These are phyloP conservation scores for Hsuehochloa calcarea DNA, from an alignment of 176 grass and related monocot genomes.

Conservation along the genomic window DNA sequence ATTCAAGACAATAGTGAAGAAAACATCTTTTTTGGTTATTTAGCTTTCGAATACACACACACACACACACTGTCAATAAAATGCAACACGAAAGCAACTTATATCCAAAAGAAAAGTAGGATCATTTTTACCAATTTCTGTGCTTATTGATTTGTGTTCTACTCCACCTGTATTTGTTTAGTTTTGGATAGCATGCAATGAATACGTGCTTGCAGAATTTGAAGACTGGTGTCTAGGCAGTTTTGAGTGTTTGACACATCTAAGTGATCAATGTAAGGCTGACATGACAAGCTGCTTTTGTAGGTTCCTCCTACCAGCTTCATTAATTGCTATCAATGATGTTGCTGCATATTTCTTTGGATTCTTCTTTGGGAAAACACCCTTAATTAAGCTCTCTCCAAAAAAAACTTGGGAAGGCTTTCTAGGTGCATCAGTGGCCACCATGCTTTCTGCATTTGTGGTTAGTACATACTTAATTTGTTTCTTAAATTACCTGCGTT, in stretches of 20 bases:
- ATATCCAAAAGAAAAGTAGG: background rate
- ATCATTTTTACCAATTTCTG: background rate
- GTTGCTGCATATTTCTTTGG: slow-evolving; percentile 94
- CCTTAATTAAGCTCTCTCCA: slow-evolving; percentile 89
- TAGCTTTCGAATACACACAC: background rate
- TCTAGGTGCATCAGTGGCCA: slow-evolving; percentile 81
- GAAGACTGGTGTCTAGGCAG: background rate
- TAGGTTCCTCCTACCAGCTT: slow-evolving; percentile 88
- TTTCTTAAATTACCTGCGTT: background rate
- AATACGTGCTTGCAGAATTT: background rate
- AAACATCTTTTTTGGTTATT: background rate
- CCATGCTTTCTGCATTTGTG: slow-evolving; percentile 83
- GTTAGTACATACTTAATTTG: slow-evolving; percentile 42
- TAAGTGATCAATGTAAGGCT: slow-evolving; percentile 14
- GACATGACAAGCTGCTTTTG: slow-evolving; percentile 14
- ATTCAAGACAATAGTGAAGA: background rate
- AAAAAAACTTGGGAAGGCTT: slow-evolving; percentile 97
- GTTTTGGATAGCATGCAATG: background rate
- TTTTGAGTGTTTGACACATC: background rate
- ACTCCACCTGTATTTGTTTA: background rate
- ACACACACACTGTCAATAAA: background rate
- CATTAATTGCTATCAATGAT: slow-evolving; percentile 84
- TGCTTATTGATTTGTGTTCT: background rate
- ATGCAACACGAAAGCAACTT: background rate
- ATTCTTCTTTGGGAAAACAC: slow-evolving; percentile 94